Evolutionary conservation across 768 basidiomycete species (phyloP), one percentile per base, ranked within the genome.

Genomic region (Boletus vermiculosoides): DNA sequence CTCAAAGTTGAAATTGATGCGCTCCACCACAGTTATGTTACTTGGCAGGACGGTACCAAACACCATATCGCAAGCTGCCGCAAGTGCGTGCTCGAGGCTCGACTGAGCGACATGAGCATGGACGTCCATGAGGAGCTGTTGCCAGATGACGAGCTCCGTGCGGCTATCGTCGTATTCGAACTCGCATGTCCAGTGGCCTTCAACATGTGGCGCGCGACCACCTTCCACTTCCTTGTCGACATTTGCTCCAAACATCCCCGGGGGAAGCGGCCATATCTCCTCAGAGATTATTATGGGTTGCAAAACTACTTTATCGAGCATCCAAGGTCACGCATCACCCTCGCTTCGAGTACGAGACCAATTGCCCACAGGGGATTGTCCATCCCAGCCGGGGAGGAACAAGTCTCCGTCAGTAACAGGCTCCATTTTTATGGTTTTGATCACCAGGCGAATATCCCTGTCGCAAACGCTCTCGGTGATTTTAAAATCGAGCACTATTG

Each of bases 81-180:
- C 3, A 74, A 66, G 52, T 79, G 78, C 45, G 6, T 8, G 0
- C 56, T 70, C 18, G 25, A 62, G 20, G 23, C 13, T 1, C 6
- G 62, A 47, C 67, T 71, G 0, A 7, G 33, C 0, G 5, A 0
- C 0, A 59, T 79, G 63, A 2, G 4, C 0, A 76, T 82, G 11
- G 16, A 39, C 0, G 58, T 77, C 7, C 68, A 77, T 23, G 81
- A 82, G 55, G 78, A 78, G 79, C 80, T 79, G 0, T 60, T 82
- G 13, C 78, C 82, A 0, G 31, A 61, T 0, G 37, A 71, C 10
- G n/a, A 18, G 1, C 6, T 58, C 6, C 31, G 41, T 11, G 66
- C 67, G 0, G 63, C 71, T 37, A 57, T 62, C 0, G 65, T 74
- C 16, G 66, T 82, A 1, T 82, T 82, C 41, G 80, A 82, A 56